Conservation (phyloP, 2,329 filamentous ascomycete genomes). For the Penicillium sp. region DNA sequence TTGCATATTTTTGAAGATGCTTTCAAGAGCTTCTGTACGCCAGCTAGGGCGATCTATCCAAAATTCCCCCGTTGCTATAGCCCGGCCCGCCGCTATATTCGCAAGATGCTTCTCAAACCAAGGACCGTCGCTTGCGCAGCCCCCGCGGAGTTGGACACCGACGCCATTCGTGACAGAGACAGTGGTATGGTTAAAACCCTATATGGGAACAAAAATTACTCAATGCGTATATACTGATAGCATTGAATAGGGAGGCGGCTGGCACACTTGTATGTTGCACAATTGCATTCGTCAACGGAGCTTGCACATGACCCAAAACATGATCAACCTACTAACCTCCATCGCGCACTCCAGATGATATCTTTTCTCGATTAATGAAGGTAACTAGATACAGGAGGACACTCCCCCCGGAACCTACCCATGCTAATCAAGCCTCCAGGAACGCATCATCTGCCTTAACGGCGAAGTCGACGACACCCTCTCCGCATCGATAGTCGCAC, state of each 20-base stretch:
- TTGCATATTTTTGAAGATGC: conserved; percentile 23
- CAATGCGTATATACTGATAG: conserved; percentile 21
- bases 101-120: conserved; percentile 34
- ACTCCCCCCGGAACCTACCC: conserved; percentile 12
- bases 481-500: conserved; percentile 91
- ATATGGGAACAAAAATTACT: neutral
- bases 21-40: conserved; percentile 21
- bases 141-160: conserved; percentile 50
- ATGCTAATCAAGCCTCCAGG: conserved; percentile 54
- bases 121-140: conserved; percentile 27
- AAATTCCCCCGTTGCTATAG: conserved; percentile 4
- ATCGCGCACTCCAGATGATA: conserved; percentile 61
- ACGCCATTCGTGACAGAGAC: conserved; percentile 58
- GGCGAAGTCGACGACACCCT: conserved; percentile 86
- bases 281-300: conserved; percentile 19
- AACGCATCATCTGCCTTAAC: conserved; percentile 92
- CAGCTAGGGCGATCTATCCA: conserved; percentile 25
- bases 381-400: conserved; percentile 42
- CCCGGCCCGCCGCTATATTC: conserved; percentile 8
- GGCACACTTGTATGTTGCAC: conserved; percentile 68
- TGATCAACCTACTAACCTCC: conserved; percentile 10
- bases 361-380: conserved; percentile 77
- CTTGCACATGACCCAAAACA: conserved; percentile 9
- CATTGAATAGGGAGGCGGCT: conserved; percentile 64
- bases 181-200: conserved; percentile 47